phyloP scores from a whole-genome alignment of 1,139 yeast genomes.

The Cylindricascospora bacillispora region DNA sequence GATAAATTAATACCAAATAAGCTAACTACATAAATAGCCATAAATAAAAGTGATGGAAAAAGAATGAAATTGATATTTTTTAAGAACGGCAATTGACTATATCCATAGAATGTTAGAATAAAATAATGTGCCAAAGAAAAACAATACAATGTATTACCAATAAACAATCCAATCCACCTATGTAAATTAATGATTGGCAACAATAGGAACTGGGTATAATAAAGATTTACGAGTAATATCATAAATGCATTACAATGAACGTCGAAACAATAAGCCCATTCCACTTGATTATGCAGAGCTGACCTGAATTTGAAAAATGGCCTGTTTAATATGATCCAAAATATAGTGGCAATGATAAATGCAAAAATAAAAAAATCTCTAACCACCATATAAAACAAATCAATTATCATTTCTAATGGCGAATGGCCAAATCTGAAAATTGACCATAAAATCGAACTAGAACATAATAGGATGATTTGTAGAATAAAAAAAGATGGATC shows the following conservation, averaged over 20 bases:
- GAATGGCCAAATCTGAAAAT: conserved; percentile 55
- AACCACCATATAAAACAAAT: conserved; percentile 72
- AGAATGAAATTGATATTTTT: conserved; percentile 46
- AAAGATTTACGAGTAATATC: conserved; percentile 66
- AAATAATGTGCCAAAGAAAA: conserved; percentile 64
- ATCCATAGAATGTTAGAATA: conserved; percentile 75
- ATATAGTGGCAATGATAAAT: conserved; percentile 49
- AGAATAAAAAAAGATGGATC: conserved; percentile 81
- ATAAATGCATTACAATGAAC: conserved; percentile 83
- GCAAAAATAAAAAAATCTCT: conserved; percentile 74
- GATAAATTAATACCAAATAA: conserved; percentile 47
- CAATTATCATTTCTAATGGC: conserved; percentile 42
- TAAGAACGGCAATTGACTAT: conserved; percentile 69
- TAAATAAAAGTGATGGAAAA: conserved; percentile 46
- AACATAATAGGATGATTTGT: conserved; percentile 46
- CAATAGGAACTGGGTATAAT: conserved; percentile 62
- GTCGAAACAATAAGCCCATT: conserved; percentile 93
- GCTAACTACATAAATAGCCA: conserved; percentile 44
- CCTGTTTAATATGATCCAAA: conserved; percentile 61
- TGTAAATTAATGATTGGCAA: conserved; percentile 58
- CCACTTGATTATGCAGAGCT: conserved; percentile 45
- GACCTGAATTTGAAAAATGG: conserved; percentile 34
- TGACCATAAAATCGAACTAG: conserved; percentile 88
- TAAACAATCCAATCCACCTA: conserved; percentile 48
- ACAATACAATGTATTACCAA: conserved; percentile 71